A percentile compares a stretch with the other conserved stretches of the same genome.
These are phyloP conservation scores for Lentinula novae-zelandiae DNA, from an alignment of 1,284 basidiomycete genomes.

Conservation along the genomic window DNA sequence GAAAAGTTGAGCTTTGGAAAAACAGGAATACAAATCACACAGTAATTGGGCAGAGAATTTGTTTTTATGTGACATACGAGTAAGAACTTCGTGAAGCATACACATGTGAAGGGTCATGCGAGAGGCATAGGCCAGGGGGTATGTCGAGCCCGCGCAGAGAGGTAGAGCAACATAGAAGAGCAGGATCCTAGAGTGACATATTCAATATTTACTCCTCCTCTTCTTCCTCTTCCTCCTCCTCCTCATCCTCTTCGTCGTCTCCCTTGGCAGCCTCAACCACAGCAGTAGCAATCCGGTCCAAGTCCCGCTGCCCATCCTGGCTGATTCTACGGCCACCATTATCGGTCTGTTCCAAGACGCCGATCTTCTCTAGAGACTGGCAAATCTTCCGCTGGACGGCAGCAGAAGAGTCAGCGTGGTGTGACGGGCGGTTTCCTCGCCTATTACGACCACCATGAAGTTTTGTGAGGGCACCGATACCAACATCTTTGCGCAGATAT, in stretches of 20 bases:
- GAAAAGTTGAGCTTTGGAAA: too few relatives aligned
- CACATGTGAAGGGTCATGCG: background rate
- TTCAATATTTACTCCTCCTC: conserved; percentile 43
- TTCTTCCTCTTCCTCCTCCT: conserved; percentile 74
- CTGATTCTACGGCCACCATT: conserved; percentile 96
- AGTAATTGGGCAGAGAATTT: background rate
- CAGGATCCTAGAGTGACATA: background rate
- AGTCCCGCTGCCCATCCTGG: conserved; percentile 96
- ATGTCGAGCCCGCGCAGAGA: background rate
- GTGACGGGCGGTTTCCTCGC: conserved; percentile 92
- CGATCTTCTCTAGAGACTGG: conserved; percentile 98
- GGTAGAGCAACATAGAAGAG: background rate
- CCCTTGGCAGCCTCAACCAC: conserved; percentile 88
- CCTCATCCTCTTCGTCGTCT: conserved; percentile 87
- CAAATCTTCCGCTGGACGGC: conserved; percentile 90
- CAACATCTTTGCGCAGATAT: conserved; percentile 99
- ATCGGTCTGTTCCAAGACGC: conserved; percentile 90
- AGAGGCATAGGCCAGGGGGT: background rate
- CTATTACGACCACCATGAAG: conserved; percentile 96
- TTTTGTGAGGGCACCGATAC: conserved; percentile 94
- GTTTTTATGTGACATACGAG: background rate
- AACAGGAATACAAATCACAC: too few relatives aligned
- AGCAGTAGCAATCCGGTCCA: conserved; percentile 98
- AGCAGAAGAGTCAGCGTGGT: conserved; percentile 87
- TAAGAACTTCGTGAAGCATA: background rate